Base-by-base conservation (phyloP, 805 yeast species). In the Wickerhamiella kazuoi region DNA sequence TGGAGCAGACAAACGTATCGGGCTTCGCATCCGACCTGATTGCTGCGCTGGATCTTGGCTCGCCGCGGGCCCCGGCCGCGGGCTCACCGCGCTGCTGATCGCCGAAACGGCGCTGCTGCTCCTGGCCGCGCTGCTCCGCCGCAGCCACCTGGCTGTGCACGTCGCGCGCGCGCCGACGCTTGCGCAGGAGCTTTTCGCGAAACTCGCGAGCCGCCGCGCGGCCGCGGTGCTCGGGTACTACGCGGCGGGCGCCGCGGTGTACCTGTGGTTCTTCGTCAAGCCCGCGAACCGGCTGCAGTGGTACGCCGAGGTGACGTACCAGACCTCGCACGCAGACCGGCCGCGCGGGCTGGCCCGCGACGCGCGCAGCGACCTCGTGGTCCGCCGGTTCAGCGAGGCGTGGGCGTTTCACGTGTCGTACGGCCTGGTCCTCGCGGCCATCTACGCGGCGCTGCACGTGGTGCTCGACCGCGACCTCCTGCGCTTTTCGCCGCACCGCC, bases 351-450 rank as follows among this genome's bases (percentile, higher is more conserved):
- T 18, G 6, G 16, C 14, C 15, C 14, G 15, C 15, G 14, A 11
- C 15, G 31, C 7, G 15, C 15, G 15, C 26, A 7, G 11, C 26
- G 31, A 15, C 31, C 16, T 5, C 5, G 15, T 29, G 31, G n/a
- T n/a, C n/a, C 34, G 15, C 34, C 16, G 17, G 9, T 6, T 45
- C 11, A 38, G 41, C 34, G 42, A 43, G 26, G 29, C 38, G 31
- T 39, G 19, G 28, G 33, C 24, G 16, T 44, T 35, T 34, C 15
- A 34, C 2, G 24, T 30, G 8, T 34, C 42, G 6, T 43, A 40
- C 24, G 18, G 17, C 3, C 16, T 9, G 5, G 19, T 29, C 2
- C 31, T 38, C n/a, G 16, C 41, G 3, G 3, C 21, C 11, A 21
- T 34, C 18, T 30, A 30, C 17, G 30, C 42, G 5, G 21, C 31